Evolutionary conservation across 306 rosid species (phyloP).

Genomic region (Medicago lupulina): DNA sequence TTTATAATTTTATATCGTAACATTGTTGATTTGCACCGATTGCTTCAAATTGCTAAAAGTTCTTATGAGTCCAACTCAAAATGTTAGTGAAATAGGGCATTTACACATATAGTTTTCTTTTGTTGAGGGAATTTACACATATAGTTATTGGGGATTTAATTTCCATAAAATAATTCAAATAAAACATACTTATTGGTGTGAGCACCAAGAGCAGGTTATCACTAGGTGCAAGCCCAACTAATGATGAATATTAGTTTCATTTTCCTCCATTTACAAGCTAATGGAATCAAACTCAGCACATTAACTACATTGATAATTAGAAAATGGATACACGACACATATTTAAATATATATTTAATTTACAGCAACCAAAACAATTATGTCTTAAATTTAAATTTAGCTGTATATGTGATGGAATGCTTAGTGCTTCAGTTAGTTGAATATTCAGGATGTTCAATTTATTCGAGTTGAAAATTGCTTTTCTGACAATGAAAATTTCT

Average conservation of each 20-base stretch:
- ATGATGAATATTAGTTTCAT: neutral
- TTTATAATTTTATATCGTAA: neutral
- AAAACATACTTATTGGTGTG: neutral
- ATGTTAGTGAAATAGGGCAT: neutral
- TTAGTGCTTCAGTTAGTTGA: no score
- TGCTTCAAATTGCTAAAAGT: neutral
- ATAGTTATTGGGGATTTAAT: no score
- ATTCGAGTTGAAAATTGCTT: no score
- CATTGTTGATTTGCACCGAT: neutral
- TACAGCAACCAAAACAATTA: no score
- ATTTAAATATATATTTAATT: no score
- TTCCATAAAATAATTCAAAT: neutral
- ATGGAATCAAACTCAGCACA: neutral
- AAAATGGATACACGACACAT: neutral
- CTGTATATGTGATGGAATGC: no score
- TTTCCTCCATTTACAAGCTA: neutral
- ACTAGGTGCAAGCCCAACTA: neutral
- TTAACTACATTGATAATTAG: neutral
- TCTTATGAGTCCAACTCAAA: neutral
- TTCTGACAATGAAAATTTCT: no score
- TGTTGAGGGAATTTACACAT: no score
- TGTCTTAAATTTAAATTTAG: no score
- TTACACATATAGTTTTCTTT: no score
- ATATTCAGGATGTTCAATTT: no score
- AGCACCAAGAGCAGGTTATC: neutral